Conservation (phyloP, 2,329 filamentous ascomycete genomes). For the Sporothrix pallida region DNA sequence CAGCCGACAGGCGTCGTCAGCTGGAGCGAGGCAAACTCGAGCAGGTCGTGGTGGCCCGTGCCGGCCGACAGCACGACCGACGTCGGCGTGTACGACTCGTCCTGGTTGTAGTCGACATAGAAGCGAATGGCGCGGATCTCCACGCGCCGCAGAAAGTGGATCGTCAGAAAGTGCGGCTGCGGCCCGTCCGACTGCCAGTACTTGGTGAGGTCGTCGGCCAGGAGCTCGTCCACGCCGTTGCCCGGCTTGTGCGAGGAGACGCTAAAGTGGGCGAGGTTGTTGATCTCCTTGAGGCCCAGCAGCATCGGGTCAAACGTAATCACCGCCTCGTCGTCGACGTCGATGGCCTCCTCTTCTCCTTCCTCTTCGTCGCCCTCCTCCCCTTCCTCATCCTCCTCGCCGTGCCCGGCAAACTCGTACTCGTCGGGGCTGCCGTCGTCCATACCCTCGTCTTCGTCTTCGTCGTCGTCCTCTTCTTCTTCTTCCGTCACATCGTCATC, state of each 20-base stretch:
- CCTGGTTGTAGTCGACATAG: constrained; percentile 87
- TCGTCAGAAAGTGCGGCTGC: constrained; percentile 77
- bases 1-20: constrained; percentile 83
- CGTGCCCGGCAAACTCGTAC: neutral
- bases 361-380: constrained; percentile 36
- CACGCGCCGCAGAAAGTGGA: constrained; percentile 84
- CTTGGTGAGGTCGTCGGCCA: constrained; percentile 71
- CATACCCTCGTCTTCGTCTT: constrained; percentile 24
- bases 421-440: constrained; percentile 34
- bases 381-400: constrained; percentile 37
- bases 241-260: constrained; percentile 83
- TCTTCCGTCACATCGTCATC: neutral
- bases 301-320: constrained; percentile 58
- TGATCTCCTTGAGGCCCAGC: constrained; percentile 77
- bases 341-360: constrained; percentile 31
- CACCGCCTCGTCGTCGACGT: constrained; percentile 37
- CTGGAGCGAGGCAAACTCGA: constrained; percentile 82
- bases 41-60: constrained; percentile 87
- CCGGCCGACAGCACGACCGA: constrained; percentile 88
- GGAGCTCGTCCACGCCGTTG: constrained; percentile 76
- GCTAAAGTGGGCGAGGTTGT: constrained; percentile 81
- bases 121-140: constrained; percentile 79
- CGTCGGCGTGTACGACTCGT: constrained; percentile 96
- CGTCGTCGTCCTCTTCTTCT: neutral
- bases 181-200: constrained; percentile 92